A percentile compares a stretch with the other conserved stretches of the same genome.
These are phyloP conservation scores for Zhuliangozyma parablackwelliae DNA, from an alignment of 1,139 yeast genomes.

Conservation along the genomic window DNA sequence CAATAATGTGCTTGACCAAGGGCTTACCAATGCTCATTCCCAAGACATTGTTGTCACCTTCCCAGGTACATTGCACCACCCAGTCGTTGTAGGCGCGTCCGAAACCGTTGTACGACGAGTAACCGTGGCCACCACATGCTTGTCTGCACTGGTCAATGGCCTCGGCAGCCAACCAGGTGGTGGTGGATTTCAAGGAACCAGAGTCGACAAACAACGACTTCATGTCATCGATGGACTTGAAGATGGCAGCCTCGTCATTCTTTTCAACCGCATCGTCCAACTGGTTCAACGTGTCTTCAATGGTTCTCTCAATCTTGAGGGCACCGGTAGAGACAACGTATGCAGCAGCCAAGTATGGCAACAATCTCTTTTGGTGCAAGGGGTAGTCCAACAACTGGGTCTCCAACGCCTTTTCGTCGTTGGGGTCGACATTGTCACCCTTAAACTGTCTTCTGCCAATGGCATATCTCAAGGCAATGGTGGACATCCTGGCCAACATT, in stretches of 20 bases:
- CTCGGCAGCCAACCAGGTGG: constrained; percentile 47
- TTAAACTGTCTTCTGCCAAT: constrained; percentile 45
- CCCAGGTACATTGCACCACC: constrained; percentile 53
- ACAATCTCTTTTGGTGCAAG: constrained; percentile 43
- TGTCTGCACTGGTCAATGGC: constrained; percentile 47
- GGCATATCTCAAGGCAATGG: constrained; percentile 44
- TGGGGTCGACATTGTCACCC: constrained; percentile 19
- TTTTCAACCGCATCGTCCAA: constrained; percentile 35
- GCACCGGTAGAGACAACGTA: constrained; percentile 42
- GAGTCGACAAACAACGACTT: constrained; percentile 46
- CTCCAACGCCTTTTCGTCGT: constrained; percentile 24
- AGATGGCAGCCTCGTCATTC: constrained; percentile 32
- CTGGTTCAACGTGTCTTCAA: constrained; percentile 23
- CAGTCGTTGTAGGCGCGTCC: constrained; percentile 47
- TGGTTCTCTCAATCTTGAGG: constrained; percentile 30
- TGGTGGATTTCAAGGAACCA: constrained; percentile 45
- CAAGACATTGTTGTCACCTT: constrained; percentile 49
- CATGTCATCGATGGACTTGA: constrained; percentile 35
- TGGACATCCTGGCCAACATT: constrained; percentile 37
- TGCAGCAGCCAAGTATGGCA: constrained; percentile 43
- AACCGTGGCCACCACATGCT: constrained; percentile 52
- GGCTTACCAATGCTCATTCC: constrained; percentile 46
- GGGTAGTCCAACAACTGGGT: constrained; percentile 45
- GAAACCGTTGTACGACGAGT: constrained; percentile 44
- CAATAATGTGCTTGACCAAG: constrained; percentile 32